A percentile compares a stretch with the other conserved stretches of the same genome.
These are phyloP conservation scores for Cladobotryum protrusum DNA, from an alignment of 2,329 filamentous ascomycete genomes.

Conservation along the genomic window DNA sequence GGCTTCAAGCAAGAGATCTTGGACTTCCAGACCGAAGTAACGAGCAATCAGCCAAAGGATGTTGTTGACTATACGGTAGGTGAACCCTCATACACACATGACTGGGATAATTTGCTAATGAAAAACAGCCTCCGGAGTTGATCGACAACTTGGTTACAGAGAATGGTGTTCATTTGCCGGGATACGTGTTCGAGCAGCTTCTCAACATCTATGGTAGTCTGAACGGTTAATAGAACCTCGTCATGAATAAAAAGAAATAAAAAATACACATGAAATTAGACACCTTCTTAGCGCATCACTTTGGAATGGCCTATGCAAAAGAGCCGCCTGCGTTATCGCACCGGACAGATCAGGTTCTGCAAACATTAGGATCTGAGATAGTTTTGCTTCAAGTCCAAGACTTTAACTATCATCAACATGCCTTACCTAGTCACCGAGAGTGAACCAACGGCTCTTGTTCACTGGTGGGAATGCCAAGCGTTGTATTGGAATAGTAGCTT, in stretches of 20 bases:
- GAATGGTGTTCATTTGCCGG: constrained; percentile 63
- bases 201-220: constrained; percentile 54
- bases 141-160: constrained; percentile 73
- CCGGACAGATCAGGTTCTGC: too few species aligned
- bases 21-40: constrained; percentile 57
- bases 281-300: too few species aligned
- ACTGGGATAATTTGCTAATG: constrained; percentile 19
- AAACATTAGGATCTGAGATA: too few species aligned
- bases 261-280: not conserved
- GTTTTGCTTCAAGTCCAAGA: too few species aligned
- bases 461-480: too few species aligned
- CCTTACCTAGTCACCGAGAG: too few species aligned
- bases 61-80: constrained; percentile 66
- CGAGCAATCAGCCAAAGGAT: constrained; percentile 41
- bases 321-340: too few species aligned
- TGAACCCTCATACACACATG: constrained; percentile 1
- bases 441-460: too few species aligned
- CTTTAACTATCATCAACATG: too few species aligned
- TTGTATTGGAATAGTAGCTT: too few species aligned
- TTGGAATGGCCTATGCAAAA: too few species aligned
- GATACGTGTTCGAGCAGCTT: constrained; percentile 63
- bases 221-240: constrained; percentile 25
- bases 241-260: not conserved
- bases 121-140: constrained; percentile 53
- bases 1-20: constrained; percentile 72